Percentiles rank a stretch among this genome's conserved stretches.
Evolutionary conservation across 1,284 basidiomycete genomes (phyloP).

Genomic region (Tetrapyrgos nigripes): DNA sequence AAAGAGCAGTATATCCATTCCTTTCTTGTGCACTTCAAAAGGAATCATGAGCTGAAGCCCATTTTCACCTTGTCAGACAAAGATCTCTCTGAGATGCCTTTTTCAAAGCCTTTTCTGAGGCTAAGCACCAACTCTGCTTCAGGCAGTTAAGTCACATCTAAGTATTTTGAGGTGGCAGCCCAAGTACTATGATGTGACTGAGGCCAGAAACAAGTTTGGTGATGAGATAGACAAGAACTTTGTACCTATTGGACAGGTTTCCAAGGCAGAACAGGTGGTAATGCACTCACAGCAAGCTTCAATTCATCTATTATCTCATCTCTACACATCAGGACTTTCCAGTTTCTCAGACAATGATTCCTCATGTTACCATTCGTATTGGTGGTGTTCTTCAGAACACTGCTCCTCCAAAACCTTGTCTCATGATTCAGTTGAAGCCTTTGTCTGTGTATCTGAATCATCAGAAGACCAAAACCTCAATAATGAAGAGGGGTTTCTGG

Average conservation of each 20-base stretch:
- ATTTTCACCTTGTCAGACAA: too few relatives aligned
- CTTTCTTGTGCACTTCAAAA: too few relatives aligned
- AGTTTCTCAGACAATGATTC: conserved; percentile 12
- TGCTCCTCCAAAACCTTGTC: neutral
- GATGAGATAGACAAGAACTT: conserved; percentile 9
- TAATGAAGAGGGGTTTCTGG: neutral
- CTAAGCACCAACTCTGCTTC: too few relatives aligned
- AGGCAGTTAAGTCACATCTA: neutral
- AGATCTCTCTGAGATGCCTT: too few relatives aligned
- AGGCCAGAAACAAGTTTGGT: too few relatives aligned
- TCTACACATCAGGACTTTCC: neutral
- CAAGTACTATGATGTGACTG: conserved; percentile 25
- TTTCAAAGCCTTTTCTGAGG: too few relatives aligned
- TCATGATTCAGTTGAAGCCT: neutral
- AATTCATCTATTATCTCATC: neutral
- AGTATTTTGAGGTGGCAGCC: conserved; percentile 21
- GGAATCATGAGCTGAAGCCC: too few relatives aligned
- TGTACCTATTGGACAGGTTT: conserved; percentile 11
- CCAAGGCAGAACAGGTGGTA: too few relatives aligned
- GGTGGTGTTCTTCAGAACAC: conserved; percentile 13
- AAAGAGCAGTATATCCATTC: too few relatives aligned
- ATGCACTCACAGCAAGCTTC: too few relatives aligned
- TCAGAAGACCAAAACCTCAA: too few relatives aligned
- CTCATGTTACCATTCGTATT: conserved; percentile 17
- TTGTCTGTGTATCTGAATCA: neutral